phyloP scores from a whole-genome alignment of 129 eudicot genomes.

The Flaveria linearis region DNA sequence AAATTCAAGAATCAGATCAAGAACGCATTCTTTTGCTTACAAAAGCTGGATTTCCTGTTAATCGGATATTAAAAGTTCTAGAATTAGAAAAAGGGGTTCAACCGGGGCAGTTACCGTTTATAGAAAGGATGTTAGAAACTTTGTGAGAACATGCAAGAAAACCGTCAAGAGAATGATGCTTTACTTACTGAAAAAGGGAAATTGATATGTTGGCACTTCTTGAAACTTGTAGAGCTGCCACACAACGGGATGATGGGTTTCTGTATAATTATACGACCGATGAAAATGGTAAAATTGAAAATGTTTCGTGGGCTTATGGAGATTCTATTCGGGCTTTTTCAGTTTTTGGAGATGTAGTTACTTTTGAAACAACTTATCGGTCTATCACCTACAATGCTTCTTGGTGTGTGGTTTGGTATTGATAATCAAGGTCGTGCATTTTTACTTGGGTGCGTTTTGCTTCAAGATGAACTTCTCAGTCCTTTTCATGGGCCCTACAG shows the following conservation, averaged over 20 bases:
- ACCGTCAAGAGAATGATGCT: slow-evolving; percentile 75
- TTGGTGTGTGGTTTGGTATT: slow-evolving; percentile 86
- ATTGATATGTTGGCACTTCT: slow-evolving; percentile 65
- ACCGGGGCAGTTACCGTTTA: slow-evolving; percentile 74
- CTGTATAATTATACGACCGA: slow-evolving; percentile 57
- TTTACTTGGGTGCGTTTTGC: slow-evolving; percentile 67
- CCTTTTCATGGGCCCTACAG: slow-evolving; percentile 79
- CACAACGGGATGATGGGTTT: slow-evolving; percentile 57
- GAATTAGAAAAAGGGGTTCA: slow-evolving; percentile 76
- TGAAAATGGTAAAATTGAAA: slow-evolving; percentile 69
- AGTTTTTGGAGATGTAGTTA: slow-evolving; percentile 73
- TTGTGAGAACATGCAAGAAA: slow-evolving; percentile 69
- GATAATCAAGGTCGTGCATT: slow-evolving; percentile 66
- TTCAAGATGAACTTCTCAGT: slow-evolving; percentile 71
- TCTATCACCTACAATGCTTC: slow-evolving; percentile 66
- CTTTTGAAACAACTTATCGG: slow-evolving; percentile 75
- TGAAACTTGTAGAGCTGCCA: slow-evolving; percentile 49
- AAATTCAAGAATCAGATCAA: slow-evolving; percentile 76
- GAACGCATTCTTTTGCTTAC: slow-evolving; percentile 77
- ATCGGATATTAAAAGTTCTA: slow-evolving; percentile 66
- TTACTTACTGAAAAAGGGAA: slow-evolving; percentile 62
- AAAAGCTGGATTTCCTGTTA: slow-evolving; percentile 77
- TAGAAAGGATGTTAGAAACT: slow-evolving; percentile 80
- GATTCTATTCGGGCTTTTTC: slow-evolving; percentile 62
- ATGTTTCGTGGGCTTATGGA: slow-evolving; percentile 71